phyloP scores from a whole-genome alignment of 2,329 filamentous ascomycete species.

The Beauveria rudraprayagi region DNA sequence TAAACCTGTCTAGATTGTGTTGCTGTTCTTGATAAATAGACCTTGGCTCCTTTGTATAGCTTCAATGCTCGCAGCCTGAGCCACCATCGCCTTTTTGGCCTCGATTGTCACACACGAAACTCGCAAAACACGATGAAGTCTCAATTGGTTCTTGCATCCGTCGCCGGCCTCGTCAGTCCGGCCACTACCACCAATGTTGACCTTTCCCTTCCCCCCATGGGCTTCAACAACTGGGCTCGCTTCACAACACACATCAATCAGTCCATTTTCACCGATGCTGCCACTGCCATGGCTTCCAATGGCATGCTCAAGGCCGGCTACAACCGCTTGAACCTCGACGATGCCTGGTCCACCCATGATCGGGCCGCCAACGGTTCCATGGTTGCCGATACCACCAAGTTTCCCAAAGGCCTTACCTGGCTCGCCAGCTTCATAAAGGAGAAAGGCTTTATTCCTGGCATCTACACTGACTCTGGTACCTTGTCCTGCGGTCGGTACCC shows the following conservation, averaged over 20 bases:
- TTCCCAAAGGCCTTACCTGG: constrained; percentile 35
- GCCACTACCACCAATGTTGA: neutral
- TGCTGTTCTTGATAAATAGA: neutral
- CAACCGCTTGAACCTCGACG: constrained; percentile 34
- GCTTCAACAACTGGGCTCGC: constrained; percentile 44
- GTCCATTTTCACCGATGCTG: constrained; percentile 38
- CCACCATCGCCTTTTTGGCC: neutral
- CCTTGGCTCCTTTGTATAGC: neutral
- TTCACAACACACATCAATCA: constrained; percentile 41
- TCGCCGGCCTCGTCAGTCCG: neutral
- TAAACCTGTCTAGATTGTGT: neutral
- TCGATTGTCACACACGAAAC: neutral
- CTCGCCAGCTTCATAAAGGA: constrained; percentile 29
- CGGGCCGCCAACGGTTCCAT: constrained; percentile 30
- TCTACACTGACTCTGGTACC: constrained; percentile 37
- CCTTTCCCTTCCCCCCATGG: constrained; percentile 35
- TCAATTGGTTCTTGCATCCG: constrained; percentile 11
- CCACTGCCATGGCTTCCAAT: constrained; percentile 33
- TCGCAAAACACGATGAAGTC: constrained; percentile 7
- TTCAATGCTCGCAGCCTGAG: neutral
- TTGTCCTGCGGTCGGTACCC: constrained; percentile 36
- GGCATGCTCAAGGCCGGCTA: constrained; percentile 30
- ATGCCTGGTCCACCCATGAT: constrained; percentile 33
- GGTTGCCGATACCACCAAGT: constrained; percentile 31
- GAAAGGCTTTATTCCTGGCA: constrained; percentile 35